Conservation (phyloP, 2,329 filamentous ascomycete species). For the Aspergillus puulaauensis region DNA sequence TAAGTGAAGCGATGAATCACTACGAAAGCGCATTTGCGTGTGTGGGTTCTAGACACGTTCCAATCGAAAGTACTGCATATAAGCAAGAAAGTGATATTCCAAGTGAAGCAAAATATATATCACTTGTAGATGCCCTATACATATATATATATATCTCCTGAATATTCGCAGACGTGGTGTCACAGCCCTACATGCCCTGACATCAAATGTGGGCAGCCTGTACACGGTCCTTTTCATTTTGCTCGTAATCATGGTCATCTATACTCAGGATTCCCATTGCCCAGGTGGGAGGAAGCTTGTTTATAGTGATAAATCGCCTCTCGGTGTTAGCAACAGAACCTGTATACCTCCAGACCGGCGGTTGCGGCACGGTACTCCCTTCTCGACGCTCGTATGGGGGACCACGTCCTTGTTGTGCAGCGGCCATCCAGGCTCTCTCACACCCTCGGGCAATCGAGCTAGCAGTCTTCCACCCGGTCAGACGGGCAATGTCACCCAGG, state of each 20-base stretch:
- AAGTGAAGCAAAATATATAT: neutral
- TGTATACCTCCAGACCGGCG: conserved; percentile 2
- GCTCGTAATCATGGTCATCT: conserved; percentile 71
- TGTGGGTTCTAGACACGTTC: neutral
- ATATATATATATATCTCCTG: neutral
- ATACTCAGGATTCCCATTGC: conserved; percentile 75
- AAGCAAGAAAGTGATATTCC: neutral
- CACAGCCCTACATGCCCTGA: neutral
- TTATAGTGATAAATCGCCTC: conserved; percentile 60
- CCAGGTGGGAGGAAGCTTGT: conserved; percentile 66
- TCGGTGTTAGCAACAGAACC: conserved; percentile 37
- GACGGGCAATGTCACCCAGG: conserved; percentile 70
- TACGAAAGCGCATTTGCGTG: neutral
- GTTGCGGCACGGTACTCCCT: conserved; percentile 13
- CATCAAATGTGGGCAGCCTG: neutral
- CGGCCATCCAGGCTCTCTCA: conserved; percentile 79
- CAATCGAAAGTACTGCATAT: neutral
- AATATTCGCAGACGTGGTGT: neutral
- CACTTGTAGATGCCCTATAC: neutral
- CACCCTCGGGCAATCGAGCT: conserved; percentile 79
- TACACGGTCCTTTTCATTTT: neutral
- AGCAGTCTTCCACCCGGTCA: conserved; percentile 86
- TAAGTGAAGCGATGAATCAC: conserved; percentile 4
- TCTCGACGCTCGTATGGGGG: conserved; percentile 63
- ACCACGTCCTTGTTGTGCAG: conserved; percentile 69